Percentiles rank a stretch among this genome's conserved stretches.
Evolutionary conservation across 23 red algal species (phyloP).

Genomic region (Gracilaria gracilis): DNA sequence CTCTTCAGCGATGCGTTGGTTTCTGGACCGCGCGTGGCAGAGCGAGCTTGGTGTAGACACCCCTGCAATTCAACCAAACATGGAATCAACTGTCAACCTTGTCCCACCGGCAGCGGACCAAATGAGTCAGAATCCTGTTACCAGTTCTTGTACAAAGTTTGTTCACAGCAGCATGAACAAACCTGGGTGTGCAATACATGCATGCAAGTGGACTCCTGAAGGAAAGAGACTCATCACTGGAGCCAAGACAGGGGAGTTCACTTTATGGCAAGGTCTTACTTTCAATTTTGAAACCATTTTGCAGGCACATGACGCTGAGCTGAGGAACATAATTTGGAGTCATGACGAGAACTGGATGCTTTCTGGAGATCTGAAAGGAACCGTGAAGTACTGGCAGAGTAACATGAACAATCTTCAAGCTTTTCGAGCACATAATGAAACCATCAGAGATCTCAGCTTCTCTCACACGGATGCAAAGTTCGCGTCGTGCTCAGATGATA

Average conservation of each 20-base stretch:
- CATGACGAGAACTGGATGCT: slow-evolving; percentile 98
- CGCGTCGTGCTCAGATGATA: slow-evolving; percentile 97
- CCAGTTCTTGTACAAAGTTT: slow-evolving; percentile 91
- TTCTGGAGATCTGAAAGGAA: slow-evolving; percentile 89
- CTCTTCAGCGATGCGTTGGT: slow-evolving; percentile 90
- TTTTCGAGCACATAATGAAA: slow-evolving; percentile 93
- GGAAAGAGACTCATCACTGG: slow-evolving; percentile 97
- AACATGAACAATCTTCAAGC: slow-evolving; percentile 99
- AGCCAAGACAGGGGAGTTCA: slow-evolving; percentile 97
- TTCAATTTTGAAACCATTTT: slow-evolving; percentile 99
- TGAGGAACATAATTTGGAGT: slow-evolving; percentile 93
- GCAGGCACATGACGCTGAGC: slow-evolving; percentile 91
- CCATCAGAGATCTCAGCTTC: slow-evolving; percentile 93
- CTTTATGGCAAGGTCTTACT: slow-evolving; percentile 97
- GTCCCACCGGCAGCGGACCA: slow-evolving; percentile 76
- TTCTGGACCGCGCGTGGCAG: slow-evolving; percentile 91
- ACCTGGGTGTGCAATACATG: slow-evolving; percentile 90
- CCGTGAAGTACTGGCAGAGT: slow-evolving; percentile 97
- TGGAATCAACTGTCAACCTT: slow-evolving; percentile 87
- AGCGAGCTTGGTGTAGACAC: slow-evolving; percentile 57
- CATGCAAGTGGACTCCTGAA: slow-evolving; percentile 97
- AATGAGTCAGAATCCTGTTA: slow-evolving; percentile 83
- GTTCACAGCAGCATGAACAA: slow-evolving; percentile 98
- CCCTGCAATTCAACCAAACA: slow-evolving; percentile 80
- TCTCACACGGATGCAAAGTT: slow-evolving; percentile 90